Conservation (phyloP, 2,329 filamentous ascomycete genomes). For the Sphaerostilbella broomeana region DNA sequence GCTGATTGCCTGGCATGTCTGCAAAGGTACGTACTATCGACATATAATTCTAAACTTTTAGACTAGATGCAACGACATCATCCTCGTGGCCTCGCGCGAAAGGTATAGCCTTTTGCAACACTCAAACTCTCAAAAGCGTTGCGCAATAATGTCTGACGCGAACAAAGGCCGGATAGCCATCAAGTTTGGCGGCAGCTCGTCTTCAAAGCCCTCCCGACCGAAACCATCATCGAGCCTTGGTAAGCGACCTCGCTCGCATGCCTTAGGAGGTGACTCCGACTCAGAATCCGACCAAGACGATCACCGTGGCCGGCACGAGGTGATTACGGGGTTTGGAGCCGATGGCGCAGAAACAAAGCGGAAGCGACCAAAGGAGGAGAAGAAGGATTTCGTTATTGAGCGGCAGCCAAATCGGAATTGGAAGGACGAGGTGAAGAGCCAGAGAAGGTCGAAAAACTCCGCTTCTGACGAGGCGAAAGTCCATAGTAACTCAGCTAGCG, state of each 20-base stretch:
- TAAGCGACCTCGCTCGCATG: conserved; percentile 40
- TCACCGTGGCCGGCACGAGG: conserved; percentile 33
- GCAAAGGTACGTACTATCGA: too few species aligned
- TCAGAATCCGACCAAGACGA: conserved; percentile 32
- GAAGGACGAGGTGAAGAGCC: conserved; percentile 47
- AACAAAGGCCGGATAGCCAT: conserved; percentile 41
- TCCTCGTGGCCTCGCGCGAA: too few species aligned
- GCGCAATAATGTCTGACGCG: conserved; percentile 32
- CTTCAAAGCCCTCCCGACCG: conserved; percentile 24
- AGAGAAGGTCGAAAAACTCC: conserved; percentile 45
- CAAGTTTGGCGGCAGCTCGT: conserved; percentile 34
- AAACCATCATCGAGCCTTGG: conserved; percentile 41
- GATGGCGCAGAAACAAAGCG: conserved; percentile 37
- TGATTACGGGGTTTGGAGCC: conserved; percentile 44
- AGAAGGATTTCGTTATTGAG: conserved; percentile 49
- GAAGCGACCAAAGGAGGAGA: conserved; percentile 24
- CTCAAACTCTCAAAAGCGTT: background rate
- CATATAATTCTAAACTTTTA: too few species aligned
- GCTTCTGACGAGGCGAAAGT: conserved; percentile 51
- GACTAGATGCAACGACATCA: too few species aligned
- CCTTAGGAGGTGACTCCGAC: conserved; percentile 36
- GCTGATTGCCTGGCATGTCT: too few species aligned
- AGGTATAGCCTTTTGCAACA: background rate
- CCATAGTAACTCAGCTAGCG: conserved; percentile 29
- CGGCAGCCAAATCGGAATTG: conserved; percentile 55